A percentile compares a stretch with the other conserved stretches of the same genome.
Conservation (phyloP, 2,329 filamentous ascomycete genomes). For the Blumeria graminis region DNA sequence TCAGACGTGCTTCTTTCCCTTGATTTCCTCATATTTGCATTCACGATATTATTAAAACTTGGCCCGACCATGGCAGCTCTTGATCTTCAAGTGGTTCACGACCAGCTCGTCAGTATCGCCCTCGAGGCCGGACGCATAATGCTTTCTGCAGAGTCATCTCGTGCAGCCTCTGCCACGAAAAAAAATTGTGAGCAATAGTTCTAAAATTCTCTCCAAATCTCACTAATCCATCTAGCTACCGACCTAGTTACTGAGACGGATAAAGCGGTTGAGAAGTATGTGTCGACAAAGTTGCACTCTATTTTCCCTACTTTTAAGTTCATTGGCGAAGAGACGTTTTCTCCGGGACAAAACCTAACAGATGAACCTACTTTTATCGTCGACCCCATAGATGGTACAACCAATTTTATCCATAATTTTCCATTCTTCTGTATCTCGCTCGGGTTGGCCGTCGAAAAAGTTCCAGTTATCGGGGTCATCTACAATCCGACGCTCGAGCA, state of each 20-base stretch:
- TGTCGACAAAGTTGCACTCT: constrained; percentile 25
- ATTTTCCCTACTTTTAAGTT: constrained; percentile 35
- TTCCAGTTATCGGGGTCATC: constrained; percentile 46
- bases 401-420: constrained; percentile 59
- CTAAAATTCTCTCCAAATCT: background rate
- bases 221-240: constrained; percentile 23
- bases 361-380: constrained; percentile 52
- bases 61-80: constrained; percentile 24
- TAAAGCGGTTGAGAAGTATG: constrained; percentile 38
- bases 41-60: too few species aligned
- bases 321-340: constrained; percentile 57
- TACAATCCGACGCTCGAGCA: constrained; percentile 55
- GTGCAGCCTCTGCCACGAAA: constrained; percentile 33
- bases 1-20: too few species aligned
- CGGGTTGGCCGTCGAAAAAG: constrained; percentile 38
- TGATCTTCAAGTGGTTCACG: constrained; percentile 35
- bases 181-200: constrained; percentile 26
- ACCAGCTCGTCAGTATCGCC: constrained; percentile 33
- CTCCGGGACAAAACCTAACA: constrained; percentile 37
- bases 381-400: constrained; percentile 64
- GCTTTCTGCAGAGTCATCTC: constrained; percentile 31
- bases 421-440: constrained; percentile 55
- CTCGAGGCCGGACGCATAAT: constrained; percentile 42
- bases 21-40: too few species aligned
- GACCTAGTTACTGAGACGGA: constrained; percentile 47